Percentiles rank a stretch among this genome's conserved stretches.
These are phyloP conservation scores for Phytophthora foliorum DNA, from an alignment of 352 stramenopile species.

Conservation along the genomic window DNA sequence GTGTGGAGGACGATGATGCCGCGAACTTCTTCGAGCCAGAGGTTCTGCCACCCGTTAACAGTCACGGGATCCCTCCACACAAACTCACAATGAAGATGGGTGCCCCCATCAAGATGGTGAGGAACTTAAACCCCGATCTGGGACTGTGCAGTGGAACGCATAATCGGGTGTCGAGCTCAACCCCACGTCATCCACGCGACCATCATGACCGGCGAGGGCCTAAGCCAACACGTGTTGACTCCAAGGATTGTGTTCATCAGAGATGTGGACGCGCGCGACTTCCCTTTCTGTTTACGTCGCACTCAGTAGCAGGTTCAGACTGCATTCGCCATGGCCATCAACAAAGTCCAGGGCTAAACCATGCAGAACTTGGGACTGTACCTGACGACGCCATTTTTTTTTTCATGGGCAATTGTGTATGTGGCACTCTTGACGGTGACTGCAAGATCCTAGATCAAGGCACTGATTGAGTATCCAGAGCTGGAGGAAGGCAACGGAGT, in stretches of 20 bases:
- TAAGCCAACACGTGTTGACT: background rate
- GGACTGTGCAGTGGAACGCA: too few species aligned
- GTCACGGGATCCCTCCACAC: background rate
- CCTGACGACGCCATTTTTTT: background rate
- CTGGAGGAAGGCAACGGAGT: background rate
- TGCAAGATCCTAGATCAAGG: background rate
- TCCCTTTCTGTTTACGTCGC: too few species aligned
- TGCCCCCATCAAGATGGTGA: background rate
- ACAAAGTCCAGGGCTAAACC: too few species aligned
- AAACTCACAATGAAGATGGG: background rate
- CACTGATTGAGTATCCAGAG: too few species aligned
- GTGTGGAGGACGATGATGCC: background rate
- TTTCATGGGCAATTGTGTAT: background rate
- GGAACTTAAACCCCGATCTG: background rate
- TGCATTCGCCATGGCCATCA: too few species aligned
- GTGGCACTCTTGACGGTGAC: background rate
- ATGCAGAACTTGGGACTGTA: slow-evolving; percentile 26
- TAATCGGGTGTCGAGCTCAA: background rate
- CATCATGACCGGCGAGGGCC: background rate
- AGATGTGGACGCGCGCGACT: too few species aligned
- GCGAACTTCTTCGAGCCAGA: background rate
- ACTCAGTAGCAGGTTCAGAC: too few species aligned
- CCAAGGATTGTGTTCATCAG: too few species aligned
- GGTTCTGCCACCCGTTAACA: background rate
- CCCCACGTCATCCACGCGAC: background rate